Evolutionary conservation across 2,329 filamentous ascomycete genomes (phyloP), one percentile per base, ranked within the genome.

Genomic region (Beauveria pseudobassiana): DNA sequence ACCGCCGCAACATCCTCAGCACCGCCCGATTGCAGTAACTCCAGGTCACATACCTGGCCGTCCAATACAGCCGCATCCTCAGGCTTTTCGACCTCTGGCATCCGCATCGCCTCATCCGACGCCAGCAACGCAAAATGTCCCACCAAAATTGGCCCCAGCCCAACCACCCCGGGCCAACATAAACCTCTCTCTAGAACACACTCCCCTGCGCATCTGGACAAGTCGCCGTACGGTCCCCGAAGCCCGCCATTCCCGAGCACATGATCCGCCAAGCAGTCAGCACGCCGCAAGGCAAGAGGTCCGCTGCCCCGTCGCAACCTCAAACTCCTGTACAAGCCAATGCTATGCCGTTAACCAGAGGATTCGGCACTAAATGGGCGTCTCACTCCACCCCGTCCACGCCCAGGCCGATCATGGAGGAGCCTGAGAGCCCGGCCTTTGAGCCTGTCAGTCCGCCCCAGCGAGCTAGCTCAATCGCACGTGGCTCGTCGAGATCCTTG

Each of bases 381-480:
- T 75, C 80, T 18, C 78, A 76, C 5, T 79, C 82, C 7, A 85
- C 83, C 1, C 81, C 83, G 4, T 83, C 83, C 5, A 88, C 85
- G 1, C 85, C 85, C 2, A 70, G 72, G 20, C 75, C 73, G 10
- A 65, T 72, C 12, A 63, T 67, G 28, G 67, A 63, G 20, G 77
- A 79, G 52, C 70, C 76, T 18, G 76, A 77, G 40, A 83, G 82
- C 62, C 85, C 85, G 3, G 77, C 78, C 3, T 80, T 76, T 62
- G 85, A 88, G 65, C 83, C 83, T 0, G 74, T 87, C 4, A 87
- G 84, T 64, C 85, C 85, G 2, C 75, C 82, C 1, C 69, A 74
- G 49, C 73, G 72, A 34, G 69, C 75, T 53, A 70, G 75, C 40
- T 73, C 75, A 18, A 63, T 77, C 16, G 70, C 74, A 20, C 73